phyloP scores from a whole-genome alignment of 306 rosid species.

The Albizia julibrissin region DNA sequence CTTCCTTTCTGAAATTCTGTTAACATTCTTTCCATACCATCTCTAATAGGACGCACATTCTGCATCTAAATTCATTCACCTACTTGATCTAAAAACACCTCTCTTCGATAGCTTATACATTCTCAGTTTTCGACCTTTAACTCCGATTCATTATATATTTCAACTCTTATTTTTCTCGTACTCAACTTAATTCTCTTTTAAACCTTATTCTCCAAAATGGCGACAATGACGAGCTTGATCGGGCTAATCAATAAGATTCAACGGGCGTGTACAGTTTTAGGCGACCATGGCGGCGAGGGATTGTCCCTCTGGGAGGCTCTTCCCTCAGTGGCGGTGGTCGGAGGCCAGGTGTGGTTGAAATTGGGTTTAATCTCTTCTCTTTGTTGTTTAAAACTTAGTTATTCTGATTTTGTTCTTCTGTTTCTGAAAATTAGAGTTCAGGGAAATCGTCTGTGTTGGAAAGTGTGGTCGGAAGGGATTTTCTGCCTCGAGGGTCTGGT shows the following conservation, averaged over 20 bases:
- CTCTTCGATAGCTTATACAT: conserved; percentile 1
- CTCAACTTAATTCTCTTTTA: conserved; percentile 7
- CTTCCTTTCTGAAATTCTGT: conserved; percentile 24
- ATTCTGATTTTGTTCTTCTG: background rate
- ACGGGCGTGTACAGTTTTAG: conserved; percentile 93
- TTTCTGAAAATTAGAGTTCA: conserved; percentile 63
- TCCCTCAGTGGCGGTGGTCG: conserved; percentile 98
- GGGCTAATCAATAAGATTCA: conserved; percentile 96
- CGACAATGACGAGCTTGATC: conserved; percentile 99
- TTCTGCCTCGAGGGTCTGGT: conserved; percentile 99
- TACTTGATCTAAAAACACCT: background rate
- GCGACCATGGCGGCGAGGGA: conserved; percentile 98
- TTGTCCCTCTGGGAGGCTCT: conserved; percentile 99
- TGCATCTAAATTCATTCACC: conserved; percentile 37
- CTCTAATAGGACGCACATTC: conserved; percentile 39
- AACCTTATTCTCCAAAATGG: conserved; percentile 55
- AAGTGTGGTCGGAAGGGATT: conserved; percentile 98
- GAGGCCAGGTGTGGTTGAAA: conserved; percentile 74
- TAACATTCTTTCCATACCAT: conserved; percentile 17
- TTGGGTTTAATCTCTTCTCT: background rate
- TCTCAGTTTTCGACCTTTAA: conserved; percentile 26
- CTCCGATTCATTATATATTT: background rate
- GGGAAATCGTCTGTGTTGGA: conserved; percentile 96
- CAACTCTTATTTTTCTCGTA: background rate
- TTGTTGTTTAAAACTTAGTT: background rate